Evolutionary conservation across 2,329 filamentous ascomycete genomes (phyloP), one percentile per base, ranked within the genome.

Genomic region (Coniochaeta pulveracea): DNA sequence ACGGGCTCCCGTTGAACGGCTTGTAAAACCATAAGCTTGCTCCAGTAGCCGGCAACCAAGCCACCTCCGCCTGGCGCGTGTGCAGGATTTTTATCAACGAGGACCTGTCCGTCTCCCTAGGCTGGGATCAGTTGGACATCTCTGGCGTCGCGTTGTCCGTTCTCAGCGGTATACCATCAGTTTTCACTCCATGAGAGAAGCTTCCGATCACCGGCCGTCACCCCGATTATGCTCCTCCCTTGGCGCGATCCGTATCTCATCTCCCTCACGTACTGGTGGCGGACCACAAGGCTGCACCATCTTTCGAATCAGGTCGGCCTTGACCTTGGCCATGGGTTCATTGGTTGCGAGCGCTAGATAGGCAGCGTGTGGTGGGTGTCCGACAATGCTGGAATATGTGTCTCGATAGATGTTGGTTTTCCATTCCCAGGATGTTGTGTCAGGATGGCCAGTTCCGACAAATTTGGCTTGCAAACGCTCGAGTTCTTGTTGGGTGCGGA

Each of bases 351-450:
- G 76, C 12, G 83, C 72, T 66, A 95, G 86, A 57, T 94, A 95
- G 24, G 83, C 76, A 11, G 96, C 68, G 39, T 95, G 68, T 6
- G 86, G 82, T 11, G 86, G 83, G 54, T 98, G 91, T 14, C 91
- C 91, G 43, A 91, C 72, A 48, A 93, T 88, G 41, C 79, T 86
- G 14, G 86, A 76, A 54, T 89, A 88, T 15, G 81, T 93, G 64
- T 98, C 91, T 55, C 91, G 86, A 53, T 86, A 75, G 52, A 96
- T 89, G 63, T 96, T 98, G 39, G 83, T 88, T 33, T 81, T 81
- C 86, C 88, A 98, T 62, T 98, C 91, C 77, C 91, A 91, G 57
- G 85, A 93, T 17, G 86, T 93, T 10, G 89, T 96, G 63, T 98
- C 91, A 26, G 89, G 85, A 58, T 95, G 88, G 16, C 91, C 91